These are phyloP conservation scores for Trichoderma afroharzianum DNA, from an alignment of 2,329 filamentous ascomycete species.

Conservation along the genomic window DNA sequence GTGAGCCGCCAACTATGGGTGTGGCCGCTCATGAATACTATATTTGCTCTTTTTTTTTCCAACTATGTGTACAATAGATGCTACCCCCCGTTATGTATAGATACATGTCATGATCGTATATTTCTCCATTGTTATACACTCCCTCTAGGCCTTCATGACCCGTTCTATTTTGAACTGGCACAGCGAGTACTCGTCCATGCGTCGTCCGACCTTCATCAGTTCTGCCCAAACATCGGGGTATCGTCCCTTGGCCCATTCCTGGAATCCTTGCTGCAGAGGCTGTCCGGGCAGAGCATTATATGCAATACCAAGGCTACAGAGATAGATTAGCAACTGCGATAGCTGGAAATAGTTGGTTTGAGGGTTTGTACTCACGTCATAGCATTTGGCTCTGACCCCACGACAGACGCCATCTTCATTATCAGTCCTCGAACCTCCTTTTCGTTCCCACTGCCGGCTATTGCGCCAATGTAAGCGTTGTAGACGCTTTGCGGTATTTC, in stretches of 20 bases:
- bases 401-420: constrained; percentile 61
- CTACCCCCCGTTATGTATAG: constrained; percentile 32
- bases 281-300: constrained; percentile 70
- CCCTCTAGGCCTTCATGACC: constrained; percentile 45
- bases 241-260: constrained; percentile 66
- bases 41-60: not conserved
- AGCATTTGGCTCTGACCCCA: constrained; percentile 63
- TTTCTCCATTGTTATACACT: constrained; percentile 29
- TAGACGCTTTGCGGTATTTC: constrained; percentile 72
- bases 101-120: constrained; percentile 28
- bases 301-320: constrained; percentile 64
- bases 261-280: constrained; percentile 64
- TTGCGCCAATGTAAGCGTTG: constrained; percentile 69
- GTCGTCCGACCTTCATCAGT: constrained; percentile 53
- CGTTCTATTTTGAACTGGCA: constrained; percentile 49
- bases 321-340: constrained; percentile 18
- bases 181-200: constrained; percentile 41
- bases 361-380: constrained; percentile 59
- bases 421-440: constrained; percentile 66
- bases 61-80: constrained; percentile 36
- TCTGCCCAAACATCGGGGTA: constrained; percentile 69
- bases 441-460: constrained; percentile 69
- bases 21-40: not conserved
- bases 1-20: not conserved
- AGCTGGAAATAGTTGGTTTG: not conserved